Evolutionary conservation across 1,284 basidiomycete genomes (phyloP).

Genomic region (Moniliella sp.): DNA sequence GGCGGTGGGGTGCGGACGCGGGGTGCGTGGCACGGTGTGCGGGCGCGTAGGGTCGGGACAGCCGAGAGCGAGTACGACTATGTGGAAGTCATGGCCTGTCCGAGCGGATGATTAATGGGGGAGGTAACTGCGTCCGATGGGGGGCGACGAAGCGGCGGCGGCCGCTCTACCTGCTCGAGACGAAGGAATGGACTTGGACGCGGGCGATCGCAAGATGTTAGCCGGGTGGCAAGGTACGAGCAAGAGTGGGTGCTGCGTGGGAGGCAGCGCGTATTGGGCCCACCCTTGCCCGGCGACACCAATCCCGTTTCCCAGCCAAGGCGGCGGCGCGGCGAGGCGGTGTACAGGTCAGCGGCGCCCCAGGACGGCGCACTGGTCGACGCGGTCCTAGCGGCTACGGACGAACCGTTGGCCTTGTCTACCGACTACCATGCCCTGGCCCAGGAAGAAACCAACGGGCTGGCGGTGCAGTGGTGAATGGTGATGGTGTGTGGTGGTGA

Average conservation of each 20-base stretch:
- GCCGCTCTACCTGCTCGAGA: too few species aligned
- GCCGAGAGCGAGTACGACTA: slow-evolving; percentile 60
- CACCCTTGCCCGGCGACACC: slow-evolving; percentile 34
- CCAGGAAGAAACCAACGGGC: slow-evolving; percentile 52
- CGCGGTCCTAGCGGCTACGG: slow-evolving; percentile 36
- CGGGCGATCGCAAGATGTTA: slow-evolving; percentile 35
- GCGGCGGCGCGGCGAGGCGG: slow-evolving; percentile 38
- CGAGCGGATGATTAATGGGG: slow-evolving; percentile 91
- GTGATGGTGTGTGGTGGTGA: too few species aligned
- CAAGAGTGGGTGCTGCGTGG: slow-evolving; percentile 26
- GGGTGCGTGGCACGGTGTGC: slow-evolving; percentile 1
- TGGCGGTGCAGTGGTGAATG: slow-evolving; percentile 58
- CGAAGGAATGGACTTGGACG: too few species aligned
- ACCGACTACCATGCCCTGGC: slow-evolving; percentile 69
- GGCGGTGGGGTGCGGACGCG: background rate
- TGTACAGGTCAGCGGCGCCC: slow-evolving; percentile 17
- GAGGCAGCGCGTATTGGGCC: slow-evolving; percentile 2
- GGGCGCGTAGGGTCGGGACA: slow-evolving; percentile 30
- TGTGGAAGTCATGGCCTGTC: slow-evolving; percentile 98
- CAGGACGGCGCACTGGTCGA: slow-evolving; percentile 25
- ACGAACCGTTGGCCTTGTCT: slow-evolving; percentile 44
- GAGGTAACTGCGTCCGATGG: slow-evolving; percentile 53
- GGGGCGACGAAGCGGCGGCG: too few species aligned
- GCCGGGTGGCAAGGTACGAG: slow-evolving; percentile 29
- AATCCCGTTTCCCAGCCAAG: slow-evolving; percentile 38